Evolutionary conservation across 768 basidiomycete genomes (phyloP).

Genomic region (Phlebiopsis gigantea): DNA sequence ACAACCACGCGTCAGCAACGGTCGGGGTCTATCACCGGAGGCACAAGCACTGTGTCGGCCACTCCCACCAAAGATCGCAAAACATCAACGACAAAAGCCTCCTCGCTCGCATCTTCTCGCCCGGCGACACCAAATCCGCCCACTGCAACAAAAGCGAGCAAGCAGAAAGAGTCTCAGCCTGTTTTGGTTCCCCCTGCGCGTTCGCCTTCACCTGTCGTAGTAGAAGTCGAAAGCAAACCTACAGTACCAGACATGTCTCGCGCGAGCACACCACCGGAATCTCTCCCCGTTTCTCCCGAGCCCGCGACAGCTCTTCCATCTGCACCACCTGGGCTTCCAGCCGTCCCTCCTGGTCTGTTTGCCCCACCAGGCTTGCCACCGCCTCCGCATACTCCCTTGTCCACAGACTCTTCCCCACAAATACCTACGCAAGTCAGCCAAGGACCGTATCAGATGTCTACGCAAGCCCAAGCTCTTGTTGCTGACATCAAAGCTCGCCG

Average conservation of each 20-base stretch:
- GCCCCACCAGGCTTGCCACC: conserved; percentile 45
- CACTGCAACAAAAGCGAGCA: conserved; percentile 34
- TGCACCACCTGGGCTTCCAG: conserved; percentile 46
- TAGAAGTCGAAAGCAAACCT: conserved; percentile 45
- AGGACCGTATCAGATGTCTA: conserved; percentile 81
- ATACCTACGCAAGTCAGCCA: conserved; percentile 44
- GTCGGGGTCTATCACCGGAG: conserved; percentile 25
- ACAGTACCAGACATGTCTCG: conserved; percentile 35
- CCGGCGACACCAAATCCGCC: conserved; percentile 52
- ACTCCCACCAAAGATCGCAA: conserved; percentile 38
- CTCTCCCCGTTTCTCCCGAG: conserved; percentile 35
- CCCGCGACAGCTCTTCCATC: conserved; percentile 30
- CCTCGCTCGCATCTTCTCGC: conserved; percentile 49
- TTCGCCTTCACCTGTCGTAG: conserved; percentile 42
- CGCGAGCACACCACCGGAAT: conserved; percentile 12
- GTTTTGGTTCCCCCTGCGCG: conserved; percentile 27
- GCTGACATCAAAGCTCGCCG: conserved; percentile 79
- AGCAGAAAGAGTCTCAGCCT: conserved; percentile 32
- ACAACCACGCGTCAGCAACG: conserved; percentile 44
- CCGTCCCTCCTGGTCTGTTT: conserved; percentile 42
- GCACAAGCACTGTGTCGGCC: conserved; percentile 15
- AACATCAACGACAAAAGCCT: conserved; percentile 33
- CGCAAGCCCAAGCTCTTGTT: conserved; percentile 74
- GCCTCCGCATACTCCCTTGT: conserved; percentile 36
- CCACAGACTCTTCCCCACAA: conserved; percentile 45